Evolutionary conservation across 208 protist genomes (phyloP), one percentile per base, ranked within the genome.

Genomic region (Crithidia expoeki): DNA sequence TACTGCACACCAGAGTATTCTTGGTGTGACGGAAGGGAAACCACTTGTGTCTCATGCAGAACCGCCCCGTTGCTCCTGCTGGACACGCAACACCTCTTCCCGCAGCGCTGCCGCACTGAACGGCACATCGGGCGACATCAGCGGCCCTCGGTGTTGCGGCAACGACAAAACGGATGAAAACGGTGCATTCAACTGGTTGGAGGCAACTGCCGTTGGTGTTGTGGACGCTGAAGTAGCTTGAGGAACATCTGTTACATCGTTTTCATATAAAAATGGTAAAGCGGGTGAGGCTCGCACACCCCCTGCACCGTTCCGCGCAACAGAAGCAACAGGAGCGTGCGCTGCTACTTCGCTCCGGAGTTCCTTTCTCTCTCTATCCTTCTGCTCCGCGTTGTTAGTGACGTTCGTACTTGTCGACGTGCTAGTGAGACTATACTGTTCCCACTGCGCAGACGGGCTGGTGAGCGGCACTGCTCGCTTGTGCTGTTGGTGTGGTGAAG

Each of bases 401-500:
- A 60, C 57, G 42, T 75, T 58, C 4, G 38, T 63, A 34, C 71
- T 76, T 23, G 69, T 67, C 19, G 69, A 67, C 9, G 69, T 56
- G 69, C 69, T 74, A 4, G 69, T 74, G 21, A 74, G 28, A 52
- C 69, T 74, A 21, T 55, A 52, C 42, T 4, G 28, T 0, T 6
- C 59, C 68, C 68, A 74, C 68, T 50, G 38, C 23, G 14, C 34
- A 19, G 57, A 33, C 23, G 23, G 32, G 38, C 38, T 14, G 38
- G 38, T 14, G 10, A 14, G 38, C 38, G 38, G 38, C 38, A 44
- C 38, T 44, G 14, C 38, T 44, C 38, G 38, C 38, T 44, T 7
- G 10, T 44, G 38, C 38, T 44, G 38, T 17, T 44, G 38, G 10
- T n/a, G n/a, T n/a, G n/a, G n/a, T n/a, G n/a, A n/a, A n/a, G n/a